phyloP scores from a whole-genome alignment of 2,329 filamentous ascomycete species.

The Pezicula rhizophila region DNA sequence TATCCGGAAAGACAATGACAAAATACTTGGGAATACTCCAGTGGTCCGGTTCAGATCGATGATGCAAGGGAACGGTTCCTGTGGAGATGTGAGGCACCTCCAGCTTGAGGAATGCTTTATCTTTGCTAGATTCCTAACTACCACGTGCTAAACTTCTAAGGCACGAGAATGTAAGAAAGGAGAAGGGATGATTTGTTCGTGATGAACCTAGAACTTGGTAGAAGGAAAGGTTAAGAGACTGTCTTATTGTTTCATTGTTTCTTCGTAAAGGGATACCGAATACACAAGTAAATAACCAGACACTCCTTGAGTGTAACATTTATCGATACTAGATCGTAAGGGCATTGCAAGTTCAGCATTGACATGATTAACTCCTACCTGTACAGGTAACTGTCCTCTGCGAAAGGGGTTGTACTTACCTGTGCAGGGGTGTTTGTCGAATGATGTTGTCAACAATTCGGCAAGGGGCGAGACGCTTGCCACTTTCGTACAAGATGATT shows the following conservation, averaged over 20 bases:
- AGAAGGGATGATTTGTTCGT: neutral
- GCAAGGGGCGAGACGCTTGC: constrained; percentile 10
- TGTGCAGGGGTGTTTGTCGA: constrained; percentile 4
- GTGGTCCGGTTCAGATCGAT: constrained; percentile 13
- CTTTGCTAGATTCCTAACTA: constrained; percentile 11
- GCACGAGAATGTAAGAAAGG: constrained; percentile 1
- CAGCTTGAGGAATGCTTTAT: constrained; percentile 25
- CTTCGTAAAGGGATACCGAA: neutral
- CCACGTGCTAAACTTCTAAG: constrained; percentile 1
- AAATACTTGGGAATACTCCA: constrained; percentile 6
- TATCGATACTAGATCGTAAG: neutral
- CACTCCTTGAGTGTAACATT: constrained; percentile 1
- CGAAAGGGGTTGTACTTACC: neutral
- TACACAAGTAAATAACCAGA: neutral
- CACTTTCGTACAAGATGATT: neutral
- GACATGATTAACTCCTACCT: neutral
- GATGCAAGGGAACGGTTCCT: constrained; percentile 19
- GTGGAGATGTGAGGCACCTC: constrained; percentile 10
- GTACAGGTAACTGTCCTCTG: neutral
- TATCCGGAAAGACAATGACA: constrained; percentile 11
- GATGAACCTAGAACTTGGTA: neutral
- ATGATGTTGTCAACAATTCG: neutral
- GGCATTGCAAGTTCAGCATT: neutral
- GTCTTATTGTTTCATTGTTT: constrained; percentile 2
- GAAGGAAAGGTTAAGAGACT: neutral